Conservation (phyloP, 768 basidiomycete genomes). For the Hortiboletus flavorubellus region DNA sequence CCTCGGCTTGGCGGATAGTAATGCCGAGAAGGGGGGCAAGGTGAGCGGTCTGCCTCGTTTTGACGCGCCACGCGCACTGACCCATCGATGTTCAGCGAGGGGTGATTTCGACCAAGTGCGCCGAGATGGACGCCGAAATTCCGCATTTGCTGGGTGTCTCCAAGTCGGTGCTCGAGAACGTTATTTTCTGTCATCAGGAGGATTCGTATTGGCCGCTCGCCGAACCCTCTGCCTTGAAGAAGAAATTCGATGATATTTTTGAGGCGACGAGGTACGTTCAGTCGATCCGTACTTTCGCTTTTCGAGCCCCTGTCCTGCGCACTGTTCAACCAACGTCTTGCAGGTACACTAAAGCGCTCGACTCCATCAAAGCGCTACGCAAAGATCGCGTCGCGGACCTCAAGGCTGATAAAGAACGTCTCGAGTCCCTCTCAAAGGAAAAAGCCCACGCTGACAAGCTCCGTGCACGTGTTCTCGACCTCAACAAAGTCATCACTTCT, state of each 20-base stretch:
- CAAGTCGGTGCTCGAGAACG: constrained; percentile 97
- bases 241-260: constrained; percentile 99
- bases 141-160: constrained; percentile 93
- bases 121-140: constrained; percentile 94
- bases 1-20: constrained; percentile 66
- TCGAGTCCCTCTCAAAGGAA: constrained; percentile 73
- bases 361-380: constrained; percentile 83
- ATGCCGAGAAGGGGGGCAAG: constrained; percentile 69
- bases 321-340: neutral
- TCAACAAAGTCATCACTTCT: constrained; percentile 56
- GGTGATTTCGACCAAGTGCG: constrained; percentile 94
- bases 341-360: constrained; percentile 96
- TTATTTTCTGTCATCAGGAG: constrained; percentile 99
- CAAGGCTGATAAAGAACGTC: constrained; percentile 88
- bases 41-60: constrained; percentile 35
- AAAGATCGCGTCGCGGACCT: constrained; percentile 90
- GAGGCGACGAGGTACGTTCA: constrained; percentile 83
- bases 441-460: constrained; percentile 87
- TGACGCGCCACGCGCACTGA: neutral
- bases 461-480: constrained; percentile 57
- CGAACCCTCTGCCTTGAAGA: constrained; percentile 88
- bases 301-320: neutral
- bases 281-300: neutral
- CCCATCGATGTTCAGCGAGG: constrained; percentile 51
- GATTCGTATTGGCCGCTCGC: constrained; percentile 98